These are phyloP conservation scores for Xylaria sp. DNA, from an alignment of 2,329 filamentous ascomycete species.

Conservation along the genomic window DNA sequence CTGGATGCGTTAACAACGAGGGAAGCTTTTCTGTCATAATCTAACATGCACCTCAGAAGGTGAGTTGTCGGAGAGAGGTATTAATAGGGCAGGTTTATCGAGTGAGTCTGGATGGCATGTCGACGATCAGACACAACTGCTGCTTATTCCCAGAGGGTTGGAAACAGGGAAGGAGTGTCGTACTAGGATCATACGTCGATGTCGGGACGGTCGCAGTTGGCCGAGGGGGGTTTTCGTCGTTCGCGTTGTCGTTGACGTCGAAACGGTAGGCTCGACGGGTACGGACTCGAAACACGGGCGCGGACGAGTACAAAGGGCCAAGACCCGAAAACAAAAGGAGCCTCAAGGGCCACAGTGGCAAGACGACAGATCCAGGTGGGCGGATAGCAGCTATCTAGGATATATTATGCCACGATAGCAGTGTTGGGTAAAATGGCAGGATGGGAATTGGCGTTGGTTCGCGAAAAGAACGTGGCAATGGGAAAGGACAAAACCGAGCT, in stretches of 20 bases:
- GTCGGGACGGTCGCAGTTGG: constrained; percentile 11
- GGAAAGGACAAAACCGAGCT: constrained; percentile 24
- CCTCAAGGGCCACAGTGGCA: constrained; percentile 20
- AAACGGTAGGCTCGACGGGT: constrained; percentile 10
- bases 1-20: constrained; percentile 57
- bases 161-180: constrained; percentile 9
- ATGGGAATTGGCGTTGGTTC: constrained; percentile 20
- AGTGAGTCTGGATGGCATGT: constrained; percentile 60
- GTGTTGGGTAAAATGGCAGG: constrained; percentile 17
- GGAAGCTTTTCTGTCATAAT: constrained; percentile 66
- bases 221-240: constrained; percentile 13
- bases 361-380: constrained; percentile 18
- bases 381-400: constrained; percentile 15
- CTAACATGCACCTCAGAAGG: constrained; percentile 50
- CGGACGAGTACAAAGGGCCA: constrained; percentile 34
- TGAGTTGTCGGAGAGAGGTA: constrained; percentile 31
- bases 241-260: constrained; percentile 10
- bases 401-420: constrained; percentile 19
- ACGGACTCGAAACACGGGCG: constrained; percentile 22
- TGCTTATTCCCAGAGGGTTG: constrained; percentile 13
- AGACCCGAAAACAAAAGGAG: constrained; percentile 32
- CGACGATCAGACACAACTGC: constrained; percentile 50
- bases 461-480: constrained; percentile 29
- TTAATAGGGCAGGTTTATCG: constrained; percentile 45
- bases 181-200: constrained; percentile 15